phyloP scores from a whole-genome alignment of 768 basidiomycete species.

The Russula sp. region DNA sequence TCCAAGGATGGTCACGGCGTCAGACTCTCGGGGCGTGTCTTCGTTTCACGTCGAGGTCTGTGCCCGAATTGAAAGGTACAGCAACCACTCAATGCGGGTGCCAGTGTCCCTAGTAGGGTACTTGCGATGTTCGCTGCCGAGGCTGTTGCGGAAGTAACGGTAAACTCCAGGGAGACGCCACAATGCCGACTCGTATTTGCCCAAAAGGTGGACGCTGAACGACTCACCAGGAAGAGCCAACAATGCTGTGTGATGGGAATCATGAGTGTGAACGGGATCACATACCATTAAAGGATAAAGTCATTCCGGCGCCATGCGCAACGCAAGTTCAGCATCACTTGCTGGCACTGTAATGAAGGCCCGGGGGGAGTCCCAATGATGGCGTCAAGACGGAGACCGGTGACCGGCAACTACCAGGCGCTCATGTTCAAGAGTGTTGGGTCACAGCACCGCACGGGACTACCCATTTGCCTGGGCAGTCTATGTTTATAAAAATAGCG shows the following conservation, averaged over 20 bases:
- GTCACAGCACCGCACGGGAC: neutral
- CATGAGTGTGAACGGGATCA: neutral
- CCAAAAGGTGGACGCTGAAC: neutral
- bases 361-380: neutral
- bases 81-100: neutral
- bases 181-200: neutral
- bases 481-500: neutral
- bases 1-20: neutral
- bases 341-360: neutral
- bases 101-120: neutral
- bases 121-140: neutral
- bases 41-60: neutral
- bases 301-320: neutral
- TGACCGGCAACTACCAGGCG: slow-evolving; percentile 5
- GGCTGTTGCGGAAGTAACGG: neutral
- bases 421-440: neutral
- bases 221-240: neutral
- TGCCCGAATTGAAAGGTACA: neutral
- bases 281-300: slow-evolving; percentile 5
- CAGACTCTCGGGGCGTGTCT: neutral
- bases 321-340: neutral
- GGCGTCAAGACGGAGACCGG: neutral
- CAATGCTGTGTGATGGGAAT: neutral
- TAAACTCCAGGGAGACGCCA: neutral
- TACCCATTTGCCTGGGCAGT: neutral